phyloP scores from a whole-genome alignment of 2,329 filamentous ascomycete genomes.

The Trichophyton verrucosum region DNA sequence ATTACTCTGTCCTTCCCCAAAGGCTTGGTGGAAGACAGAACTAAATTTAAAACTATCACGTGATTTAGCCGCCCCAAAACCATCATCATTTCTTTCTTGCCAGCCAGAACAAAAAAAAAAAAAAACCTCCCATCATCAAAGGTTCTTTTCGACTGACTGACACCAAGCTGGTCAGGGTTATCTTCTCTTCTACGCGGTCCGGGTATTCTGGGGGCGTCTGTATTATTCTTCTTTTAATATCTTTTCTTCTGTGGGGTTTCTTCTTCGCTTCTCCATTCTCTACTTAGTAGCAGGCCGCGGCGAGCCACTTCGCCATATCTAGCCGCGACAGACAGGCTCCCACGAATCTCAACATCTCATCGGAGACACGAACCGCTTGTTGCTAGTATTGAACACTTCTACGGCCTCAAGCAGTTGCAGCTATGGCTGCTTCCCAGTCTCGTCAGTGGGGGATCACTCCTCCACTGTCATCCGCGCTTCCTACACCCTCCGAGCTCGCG shows the following conservation, averaged over 20 bases:
- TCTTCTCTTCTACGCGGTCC: background rate
- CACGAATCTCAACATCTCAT: background rate
- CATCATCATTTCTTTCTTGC: background rate
- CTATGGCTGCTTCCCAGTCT: slow-evolving; percentile 26
- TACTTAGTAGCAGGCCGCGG: background rate
- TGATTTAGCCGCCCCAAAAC: background rate
- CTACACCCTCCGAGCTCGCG: slow-evolving; percentile 63
- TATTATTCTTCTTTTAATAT: background rate
- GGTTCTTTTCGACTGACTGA: background rate
- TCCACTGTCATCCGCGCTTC: slow-evolving; percentile 65
- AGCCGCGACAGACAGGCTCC: background rate
- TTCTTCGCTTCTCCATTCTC: background rate
- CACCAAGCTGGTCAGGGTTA: background rate
- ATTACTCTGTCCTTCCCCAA: background rate
- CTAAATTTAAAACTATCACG: background rate
- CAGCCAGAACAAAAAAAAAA: background rate
- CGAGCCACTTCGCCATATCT: background rate
- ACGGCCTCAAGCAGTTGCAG: background rate
- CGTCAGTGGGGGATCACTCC: slow-evolving; percentile 63
- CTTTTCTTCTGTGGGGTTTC: background rate
- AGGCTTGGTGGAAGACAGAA: too few relatives aligned
- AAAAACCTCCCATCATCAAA: background rate
- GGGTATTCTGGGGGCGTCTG: background rate
- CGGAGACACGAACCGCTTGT: too few relatives aligned
- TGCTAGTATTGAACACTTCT: background rate